A percentile compares a stretch with the other conserved stretches of the same genome.
These are phyloP conservation scores for Yamadazyma laniorum DNA, from an alignment of 805 yeast genomes.

Conservation along the genomic window DNA sequence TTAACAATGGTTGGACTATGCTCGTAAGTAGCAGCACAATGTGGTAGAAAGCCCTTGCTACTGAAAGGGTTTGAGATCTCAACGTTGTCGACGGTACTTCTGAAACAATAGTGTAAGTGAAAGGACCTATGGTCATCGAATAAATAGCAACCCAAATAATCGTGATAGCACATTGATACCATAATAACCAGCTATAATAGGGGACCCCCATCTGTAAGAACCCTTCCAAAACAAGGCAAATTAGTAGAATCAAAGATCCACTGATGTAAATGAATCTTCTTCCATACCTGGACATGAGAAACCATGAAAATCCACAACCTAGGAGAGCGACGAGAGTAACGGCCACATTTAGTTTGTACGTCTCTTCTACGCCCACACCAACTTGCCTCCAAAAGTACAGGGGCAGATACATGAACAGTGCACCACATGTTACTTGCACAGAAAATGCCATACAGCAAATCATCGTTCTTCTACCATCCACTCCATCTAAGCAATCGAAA, in stretches of 20 bases:
- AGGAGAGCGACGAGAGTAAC: constrained; percentile 25
- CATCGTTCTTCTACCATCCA: constrained; percentile 46
- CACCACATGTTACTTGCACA: constrained; percentile 33
- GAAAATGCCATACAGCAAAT: constrained; percentile 31
- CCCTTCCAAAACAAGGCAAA: constrained; percentile 42
- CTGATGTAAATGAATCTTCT: constrained; percentile 35
- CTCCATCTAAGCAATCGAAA: constrained; percentile 27
- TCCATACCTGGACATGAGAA: constrained; percentile 33
- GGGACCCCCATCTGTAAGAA: constrained; percentile 19
- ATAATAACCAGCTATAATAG: constrained; percentile 7
- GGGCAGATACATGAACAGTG: constrained; percentile 35
- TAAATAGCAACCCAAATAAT: constrained; percentile 27
- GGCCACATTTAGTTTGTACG: constrained; percentile 31
- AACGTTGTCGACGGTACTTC: constrained; percentile 40
- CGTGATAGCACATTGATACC: constrained; percentile 23
- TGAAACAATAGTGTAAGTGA: constrained; percentile 37
- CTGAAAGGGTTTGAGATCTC: constrained; percentile 40
- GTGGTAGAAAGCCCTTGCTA: constrained; percentile 25
- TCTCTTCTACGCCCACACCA: constrained; percentile 27
- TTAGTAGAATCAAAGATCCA: constrained; percentile 33
- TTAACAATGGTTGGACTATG: constrained; percentile 47
- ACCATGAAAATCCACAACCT: constrained; percentile 29
- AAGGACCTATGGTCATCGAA: constrained; percentile 41
- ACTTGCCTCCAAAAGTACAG: constrained; percentile 38
- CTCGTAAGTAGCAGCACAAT: constrained; percentile 29